A percentile compares a stretch with the other conserved stretches of the same genome.
These are phyloP conservation scores for Pascua guehoae DNA, from an alignment of 1,284 basidiomycete genomes.

Conservation along the genomic window DNA sequence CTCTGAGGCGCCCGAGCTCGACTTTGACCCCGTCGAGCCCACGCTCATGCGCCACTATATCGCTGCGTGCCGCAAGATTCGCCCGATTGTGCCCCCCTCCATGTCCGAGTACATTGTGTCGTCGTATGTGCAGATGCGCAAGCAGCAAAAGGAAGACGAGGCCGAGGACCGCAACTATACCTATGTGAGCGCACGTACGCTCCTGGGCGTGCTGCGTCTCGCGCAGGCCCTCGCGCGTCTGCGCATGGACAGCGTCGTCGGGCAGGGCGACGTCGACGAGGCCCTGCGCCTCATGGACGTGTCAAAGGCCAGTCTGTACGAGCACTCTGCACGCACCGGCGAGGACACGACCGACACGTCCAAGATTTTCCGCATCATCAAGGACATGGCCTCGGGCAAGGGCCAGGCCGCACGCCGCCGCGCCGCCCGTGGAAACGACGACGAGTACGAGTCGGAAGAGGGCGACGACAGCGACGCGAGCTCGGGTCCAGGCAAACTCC, in stretches of 20 bases:
- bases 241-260: constrained; percentile 75
- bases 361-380: constrained; percentile 85
- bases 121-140: constrained; percentile 91
- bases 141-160: constrained; percentile 86
- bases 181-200: constrained; percentile 94
- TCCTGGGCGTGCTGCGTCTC: constrained; percentile 90
- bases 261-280: constrained; percentile 88
- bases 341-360: constrained; percentile 73
- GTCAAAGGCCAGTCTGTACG: constrained; percentile 82
- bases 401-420: constrained; percentile 43
- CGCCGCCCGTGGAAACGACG: constrained; percentile 49
- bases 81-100: constrained; percentile 78
- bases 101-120: constrained; percentile 94
- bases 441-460: constrained; percentile 50
- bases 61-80: constrained; percentile 80
- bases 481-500: constrained; percentile 55
- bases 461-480: constrained; percentile 60
- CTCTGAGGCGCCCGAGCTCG: constrained; percentile 77
- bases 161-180: constrained; percentile 82
- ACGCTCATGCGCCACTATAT: constrained; percentile 93
- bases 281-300: constrained; percentile 95
- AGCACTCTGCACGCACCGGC: constrained; percentile 59
- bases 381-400: constrained; percentile 64
- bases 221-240: constrained; percentile 91
- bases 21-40: constrained; percentile 74